Percentiles rank a stretch among this genome's conserved stretches.
These are phyloP conservation scores for Pichia sporocuriosa DNA, from an alignment of 805 yeast species.

Conservation along the genomic window DNA sequence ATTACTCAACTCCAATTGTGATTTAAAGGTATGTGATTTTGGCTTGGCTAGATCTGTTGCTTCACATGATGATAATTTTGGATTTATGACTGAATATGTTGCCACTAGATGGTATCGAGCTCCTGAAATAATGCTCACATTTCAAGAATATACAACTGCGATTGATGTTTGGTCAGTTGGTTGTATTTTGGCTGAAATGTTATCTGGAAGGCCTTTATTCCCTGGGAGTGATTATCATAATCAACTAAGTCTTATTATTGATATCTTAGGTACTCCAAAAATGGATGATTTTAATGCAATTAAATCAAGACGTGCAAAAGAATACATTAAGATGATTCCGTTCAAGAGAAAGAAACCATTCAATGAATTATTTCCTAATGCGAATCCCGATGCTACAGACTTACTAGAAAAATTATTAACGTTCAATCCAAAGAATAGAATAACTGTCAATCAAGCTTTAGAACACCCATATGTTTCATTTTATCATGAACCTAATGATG, in stretches of 20 bases:
- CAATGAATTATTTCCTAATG: conserved; percentile 40
- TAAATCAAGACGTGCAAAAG: conserved; percentile 78
- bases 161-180: conserved; percentile 98
- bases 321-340: conserved; percentile 78
- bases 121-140: conserved; percentile 94
- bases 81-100: conserved; percentile 92
- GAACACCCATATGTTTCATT: conserved; percentile 76
- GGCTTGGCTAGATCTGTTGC: conserved; percentile 76
- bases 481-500: conserved; percentile 95
- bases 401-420: conserved; percentile 61
- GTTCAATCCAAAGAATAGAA: conserved; percentile 77
- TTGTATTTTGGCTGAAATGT: conserved; percentile 87
- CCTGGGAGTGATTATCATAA: conserved; percentile 94
- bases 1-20: conserved; percentile 85
- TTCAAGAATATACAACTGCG: conserved; percentile 88
- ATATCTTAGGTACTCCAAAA: conserved; percentile 81
- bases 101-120: conserved; percentile 98
- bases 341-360: conserved; percentile 57
- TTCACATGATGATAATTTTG: conserved; percentile 57
- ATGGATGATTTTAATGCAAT: conserved; percentile 70
- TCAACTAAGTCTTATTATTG: conserved; percentile 79
- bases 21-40: conserved; percentile 88
- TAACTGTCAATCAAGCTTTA: conserved; percentile 78
- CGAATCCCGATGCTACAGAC: conserved; percentile 64
- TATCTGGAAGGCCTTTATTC: conserved; percentile 79